A percentile compares a stretch with the other conserved stretches of the same genome.
Evolutionary conservation across 192 early-diverging fungal genomes (phyloP).

Genomic region (Neocallimastix lanati): DNA sequence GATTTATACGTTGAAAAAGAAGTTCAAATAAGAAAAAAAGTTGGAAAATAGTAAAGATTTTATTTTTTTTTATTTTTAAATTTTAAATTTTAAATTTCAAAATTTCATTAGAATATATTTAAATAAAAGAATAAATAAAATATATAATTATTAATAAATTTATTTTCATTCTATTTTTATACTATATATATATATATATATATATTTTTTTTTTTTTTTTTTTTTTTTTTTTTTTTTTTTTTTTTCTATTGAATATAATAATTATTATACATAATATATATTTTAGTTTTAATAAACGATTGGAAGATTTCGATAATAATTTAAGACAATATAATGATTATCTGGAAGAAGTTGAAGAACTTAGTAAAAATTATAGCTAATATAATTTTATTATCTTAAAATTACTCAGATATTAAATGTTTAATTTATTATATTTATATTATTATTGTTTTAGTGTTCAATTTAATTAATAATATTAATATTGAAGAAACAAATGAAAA

Average conservation of each 20-base stretch:
- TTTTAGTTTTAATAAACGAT: constrained; percentile 73
- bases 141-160: no score
- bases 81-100: no score
- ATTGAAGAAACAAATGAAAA: constrained; percentile 55
- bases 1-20: constrained; percentile 90
- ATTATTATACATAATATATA: no score
- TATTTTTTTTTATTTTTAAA: neutral
- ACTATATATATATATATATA: neutral
- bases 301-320: constrained; percentile 59
- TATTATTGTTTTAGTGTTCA: constrained; percentile 35
- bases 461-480: constrained; percentile 71
- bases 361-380: constrained; percentile 25
- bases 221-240: constrained; percentile 1
- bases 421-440: neutral
- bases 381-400: neutral
- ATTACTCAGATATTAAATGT: neutral
- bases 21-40: constrained; percentile 58
- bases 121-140: no score
- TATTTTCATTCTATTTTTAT: no score
- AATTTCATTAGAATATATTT: no score
- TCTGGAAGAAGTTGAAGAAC: constrained; percentile 74
- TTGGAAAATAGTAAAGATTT: constrained; percentile 36
- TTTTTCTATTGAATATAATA: no score
- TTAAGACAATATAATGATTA: constrained; percentile 73
- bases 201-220: neutral